phyloP scores from a whole-genome alignment of 2,329 filamentous ascomycete species.

The Clarireedia paspali region DNA sequence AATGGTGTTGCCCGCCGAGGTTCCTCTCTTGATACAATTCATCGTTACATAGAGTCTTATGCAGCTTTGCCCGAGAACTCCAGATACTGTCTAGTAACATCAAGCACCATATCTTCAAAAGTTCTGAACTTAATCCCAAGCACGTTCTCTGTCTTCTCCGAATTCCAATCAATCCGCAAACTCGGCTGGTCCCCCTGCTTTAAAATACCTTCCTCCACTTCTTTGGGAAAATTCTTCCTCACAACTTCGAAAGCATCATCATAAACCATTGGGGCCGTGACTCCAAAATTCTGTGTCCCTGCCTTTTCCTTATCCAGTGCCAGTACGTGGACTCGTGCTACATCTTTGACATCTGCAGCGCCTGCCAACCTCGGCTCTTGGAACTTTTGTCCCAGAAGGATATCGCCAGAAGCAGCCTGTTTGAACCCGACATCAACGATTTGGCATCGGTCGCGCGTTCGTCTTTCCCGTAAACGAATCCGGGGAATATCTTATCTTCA shows the following conservation, averaged over 20 bases:
- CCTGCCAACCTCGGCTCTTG: not conserved
- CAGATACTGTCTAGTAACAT: not conserved
- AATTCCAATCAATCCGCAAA: not conserved
- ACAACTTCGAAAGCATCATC: not conserved
- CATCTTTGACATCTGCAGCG: not conserved
- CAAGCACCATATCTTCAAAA: not conserved
- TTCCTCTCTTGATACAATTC: not conserved
- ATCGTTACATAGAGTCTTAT: not conserved
- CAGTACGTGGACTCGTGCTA: not conserved
- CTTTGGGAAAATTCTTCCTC: conserved; percentile 2
- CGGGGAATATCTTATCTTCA: not conserved
- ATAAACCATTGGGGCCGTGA: not conserved
- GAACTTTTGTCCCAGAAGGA: not conserved
- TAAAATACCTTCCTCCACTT: not conserved
- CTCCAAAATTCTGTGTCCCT: not conserved
- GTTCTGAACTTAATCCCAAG: not conserved
- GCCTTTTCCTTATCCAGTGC: not conserved
- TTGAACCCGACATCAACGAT: not conserved
- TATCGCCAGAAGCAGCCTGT: not conserved
- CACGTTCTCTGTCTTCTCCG: not conserved
- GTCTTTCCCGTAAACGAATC: not conserved
- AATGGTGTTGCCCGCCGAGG: not conserved
- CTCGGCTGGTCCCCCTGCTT: not conserved
- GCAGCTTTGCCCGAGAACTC: not conserved
- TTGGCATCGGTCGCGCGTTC: not conserved